Conservation (phyloP, 2,329 filamentous ascomycete genomes). For the Aspergillus jensenii region DNA sequence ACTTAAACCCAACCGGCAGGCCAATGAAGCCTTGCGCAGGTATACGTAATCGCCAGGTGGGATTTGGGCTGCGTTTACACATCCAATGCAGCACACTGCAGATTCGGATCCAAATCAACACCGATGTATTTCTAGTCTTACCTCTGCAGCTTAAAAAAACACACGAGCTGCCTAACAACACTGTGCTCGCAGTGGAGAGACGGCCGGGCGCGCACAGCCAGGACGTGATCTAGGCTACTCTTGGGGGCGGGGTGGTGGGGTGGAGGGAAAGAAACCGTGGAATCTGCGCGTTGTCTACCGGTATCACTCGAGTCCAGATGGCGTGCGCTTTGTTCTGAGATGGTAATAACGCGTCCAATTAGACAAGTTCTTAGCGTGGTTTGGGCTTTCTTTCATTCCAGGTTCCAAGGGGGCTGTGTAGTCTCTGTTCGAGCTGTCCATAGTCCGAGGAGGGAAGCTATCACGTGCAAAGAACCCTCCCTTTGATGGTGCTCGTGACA, state of each 20-base stretch:
- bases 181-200: neutral
- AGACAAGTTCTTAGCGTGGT: neutral
- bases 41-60: neutral
- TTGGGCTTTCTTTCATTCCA: neutral
- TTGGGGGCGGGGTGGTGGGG: conserved; percentile 8
- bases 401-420: too few species aligned
- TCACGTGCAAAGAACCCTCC: conserved; percentile 1
- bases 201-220: neutral
- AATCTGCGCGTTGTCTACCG: neutral
- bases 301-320: neutral
- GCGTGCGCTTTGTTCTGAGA: neutral
- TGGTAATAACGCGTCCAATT: neutral
- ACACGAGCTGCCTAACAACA: too few species aligned
- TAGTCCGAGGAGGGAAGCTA: neutral
- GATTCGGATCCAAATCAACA: too few species aligned
- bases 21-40: neutral
- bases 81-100: neutral
- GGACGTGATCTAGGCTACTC: neutral
- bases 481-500: neutral
- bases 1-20: neutral
- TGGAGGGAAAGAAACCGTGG: neutral
- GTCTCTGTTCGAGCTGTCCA: neutral
- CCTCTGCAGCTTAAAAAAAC: too few species aligned
- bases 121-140: too few species aligned
- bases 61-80: neutral